These are phyloP conservation scores for Vigna trinervia DNA, from an alignment of 306 rosid species.

Conservation along the genomic window DNA sequence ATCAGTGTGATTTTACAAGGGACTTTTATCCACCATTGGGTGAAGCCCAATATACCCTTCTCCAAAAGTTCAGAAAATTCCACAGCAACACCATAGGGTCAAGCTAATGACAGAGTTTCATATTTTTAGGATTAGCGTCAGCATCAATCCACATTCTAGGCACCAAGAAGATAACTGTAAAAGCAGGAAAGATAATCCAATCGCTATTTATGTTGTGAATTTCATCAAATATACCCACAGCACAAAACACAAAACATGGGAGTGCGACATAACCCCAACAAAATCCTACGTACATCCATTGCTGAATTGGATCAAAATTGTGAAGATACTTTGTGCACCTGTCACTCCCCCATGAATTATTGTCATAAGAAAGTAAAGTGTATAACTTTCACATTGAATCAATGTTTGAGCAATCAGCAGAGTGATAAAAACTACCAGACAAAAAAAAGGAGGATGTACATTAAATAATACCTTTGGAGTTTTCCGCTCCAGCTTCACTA, in stretches of 20 bases:
- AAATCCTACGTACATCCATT: conserved; percentile 1
- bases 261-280: conserved; percentile 29
- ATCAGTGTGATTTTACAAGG: conserved; percentile 28
- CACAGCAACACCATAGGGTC: neutral
- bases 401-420: conserved; percentile 32
- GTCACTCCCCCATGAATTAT: conserved; percentile 1
- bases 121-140: neutral
- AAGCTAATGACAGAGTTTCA: conserved; percentile 22
- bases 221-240: conserved; percentile 9
- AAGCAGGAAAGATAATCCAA: neutral
- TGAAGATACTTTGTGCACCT: conserved; percentile 1
- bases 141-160: neutral
- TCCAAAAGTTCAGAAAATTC: conserved; percentile 18
- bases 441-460: conserved; percentile 5
- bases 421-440: neutral
- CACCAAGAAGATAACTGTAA: conserved; percentile 14
- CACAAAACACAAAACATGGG: conserved; percentile 6
- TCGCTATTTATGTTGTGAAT: neutral
- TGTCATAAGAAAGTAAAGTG: neutral
- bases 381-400: neutral
- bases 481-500: conserved; percentile 48
- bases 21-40: neutral
- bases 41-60: conserved; percentile 7
- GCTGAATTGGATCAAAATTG: conserved; percentile 10
- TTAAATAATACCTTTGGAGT: conserved; percentile 55